These are phyloP conservation scores for Pascua sp. DNA, from an alignment of 1,284 basidiomycete genomes.

Conservation along the genomic window DNA sequence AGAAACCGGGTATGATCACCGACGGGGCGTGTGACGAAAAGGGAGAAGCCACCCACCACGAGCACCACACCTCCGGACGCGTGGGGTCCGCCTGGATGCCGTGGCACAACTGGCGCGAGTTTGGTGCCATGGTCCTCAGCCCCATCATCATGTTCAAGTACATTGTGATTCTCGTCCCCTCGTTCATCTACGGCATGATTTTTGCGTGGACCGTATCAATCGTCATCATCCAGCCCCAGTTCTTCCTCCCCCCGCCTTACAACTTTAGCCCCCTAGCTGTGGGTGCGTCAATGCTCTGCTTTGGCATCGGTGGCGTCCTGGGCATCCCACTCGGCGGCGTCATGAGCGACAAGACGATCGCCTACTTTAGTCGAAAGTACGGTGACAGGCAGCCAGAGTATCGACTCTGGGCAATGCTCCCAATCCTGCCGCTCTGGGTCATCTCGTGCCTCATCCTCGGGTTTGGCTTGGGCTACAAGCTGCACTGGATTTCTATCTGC, in stretches of 20 bases:
- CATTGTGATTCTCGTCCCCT: constrained; percentile 30
- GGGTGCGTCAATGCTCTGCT: constrained; percentile 41
- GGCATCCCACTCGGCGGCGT: constrained; percentile 45
- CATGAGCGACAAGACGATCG: constrained; percentile 38
- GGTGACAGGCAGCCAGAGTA: constrained; percentile 44
- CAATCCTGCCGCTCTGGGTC: constrained; percentile 28
- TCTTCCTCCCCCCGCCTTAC: constrained; percentile 42
- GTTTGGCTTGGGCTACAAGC: constrained; percentile 28
- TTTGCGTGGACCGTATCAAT: constrained; percentile 45
- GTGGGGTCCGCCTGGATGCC: constrained; percentile 2
- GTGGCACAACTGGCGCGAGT: neutral
- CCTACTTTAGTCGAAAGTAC: constrained; percentile 31
- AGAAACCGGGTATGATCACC: neutral
- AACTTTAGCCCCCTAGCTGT: constrained; percentile 34
- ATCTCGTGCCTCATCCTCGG: constrained; percentile 39
- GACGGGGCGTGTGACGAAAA: neutral
- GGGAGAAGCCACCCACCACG: neutral
- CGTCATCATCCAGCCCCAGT: constrained; percentile 41
- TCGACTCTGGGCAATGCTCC: constrained; percentile 39
- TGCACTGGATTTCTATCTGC: constrained; percentile 43
- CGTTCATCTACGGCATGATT: constrained; percentile 39
- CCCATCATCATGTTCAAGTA: constrained; percentile 37
- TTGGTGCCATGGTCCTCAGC: constrained; percentile 1
- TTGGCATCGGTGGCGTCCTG: constrained; percentile 38
- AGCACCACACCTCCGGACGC: neutral